These are phyloP conservation scores for Plasmodium malariae DNA, from an alignment of 169 alveolate species.

Conservation along the genomic window DNA sequence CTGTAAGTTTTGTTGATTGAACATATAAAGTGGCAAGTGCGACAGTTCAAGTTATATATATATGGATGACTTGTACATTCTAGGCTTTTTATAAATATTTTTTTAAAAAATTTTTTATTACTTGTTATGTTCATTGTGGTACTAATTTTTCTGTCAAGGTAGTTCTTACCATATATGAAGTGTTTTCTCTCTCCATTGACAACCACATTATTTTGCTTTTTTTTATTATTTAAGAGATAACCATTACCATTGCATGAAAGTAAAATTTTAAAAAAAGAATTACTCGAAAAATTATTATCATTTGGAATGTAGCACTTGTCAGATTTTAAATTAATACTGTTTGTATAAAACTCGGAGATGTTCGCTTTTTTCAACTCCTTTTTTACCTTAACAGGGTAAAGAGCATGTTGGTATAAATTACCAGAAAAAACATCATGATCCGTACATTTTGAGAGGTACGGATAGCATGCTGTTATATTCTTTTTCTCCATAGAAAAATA, in stretches of 20 bases:
- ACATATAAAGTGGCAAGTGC: constrained; percentile 3
- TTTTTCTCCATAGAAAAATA: neutral
- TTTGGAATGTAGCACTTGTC: neutral
- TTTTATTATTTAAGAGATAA: no score
- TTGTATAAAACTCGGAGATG: neutral
- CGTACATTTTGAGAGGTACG: neutral
- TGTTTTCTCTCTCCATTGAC: neutral
- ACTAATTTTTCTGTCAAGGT: neutral
- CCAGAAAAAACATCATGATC: neutral
- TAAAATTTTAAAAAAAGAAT: neutral
- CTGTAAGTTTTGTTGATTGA: neutral
- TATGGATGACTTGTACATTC: neutral
- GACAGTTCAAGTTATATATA: neutral
- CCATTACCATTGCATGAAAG: no score
- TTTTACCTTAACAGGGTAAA: neutral
- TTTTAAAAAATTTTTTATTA: neutral
- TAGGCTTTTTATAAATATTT: neutral
- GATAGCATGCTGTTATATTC: neutral
- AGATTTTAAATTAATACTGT: neutral
- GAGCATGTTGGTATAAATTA: neutral
- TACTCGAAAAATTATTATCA: neutral
- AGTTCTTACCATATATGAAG: no score
- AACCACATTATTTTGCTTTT: neutral
- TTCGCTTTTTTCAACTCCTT: neutral
- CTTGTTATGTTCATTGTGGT: neutral